These are phyloP conservation scores for Phialemoniopsis sp. DNA, from an alignment of 2,329 filamentous ascomycete species.

Conservation along the genomic window DNA sequence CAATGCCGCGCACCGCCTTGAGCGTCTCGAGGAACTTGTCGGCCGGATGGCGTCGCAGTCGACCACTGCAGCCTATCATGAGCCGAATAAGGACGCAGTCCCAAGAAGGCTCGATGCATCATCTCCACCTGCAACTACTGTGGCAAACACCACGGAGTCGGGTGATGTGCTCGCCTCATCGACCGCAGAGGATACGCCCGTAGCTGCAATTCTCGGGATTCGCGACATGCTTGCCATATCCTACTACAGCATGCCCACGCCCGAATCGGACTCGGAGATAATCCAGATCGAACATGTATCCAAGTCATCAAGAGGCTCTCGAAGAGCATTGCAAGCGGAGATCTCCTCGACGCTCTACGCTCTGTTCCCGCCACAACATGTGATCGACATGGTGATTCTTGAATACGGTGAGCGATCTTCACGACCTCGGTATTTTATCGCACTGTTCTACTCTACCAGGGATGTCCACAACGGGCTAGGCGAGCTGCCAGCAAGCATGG, in stretches of 20 bases:
- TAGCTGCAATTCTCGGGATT: constrained; percentile 20
- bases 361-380: constrained; percentile 26
- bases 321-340: too few relatives aligned
- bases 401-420: too few relatives aligned
- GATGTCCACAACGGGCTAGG: constrained; percentile 21
- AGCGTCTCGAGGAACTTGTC: constrained; percentile 41
- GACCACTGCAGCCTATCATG: too few relatives aligned
- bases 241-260: too few relatives aligned
- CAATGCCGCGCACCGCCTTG: constrained; percentile 36
- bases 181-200: constrained; percentile 19
- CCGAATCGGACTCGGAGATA: constrained; percentile 9
- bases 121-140: constrained; percentile 17
- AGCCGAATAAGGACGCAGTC: too few relatives aligned
- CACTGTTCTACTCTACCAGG: constrained; percentile 22
- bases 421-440: constrained; percentile 18
- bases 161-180: constrained; percentile 21
- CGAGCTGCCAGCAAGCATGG: constrained; percentile 15
- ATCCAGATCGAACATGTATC: too few relatives aligned
- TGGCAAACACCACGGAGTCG: constrained; percentile 17
- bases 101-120: constrained; percentile 7
- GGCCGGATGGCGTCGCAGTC: constrained; percentile 28
- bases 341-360: constrained; percentile 23
- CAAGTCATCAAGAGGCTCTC: too few relatives aligned
- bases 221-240: constrained; percentile 12
- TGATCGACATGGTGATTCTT: too few relatives aligned